Evolutionary conservation across 208 protist genomes (phyloP), one percentile per base, ranked within the genome.

Genomic region (Acanthamoeba healyi): DNA sequence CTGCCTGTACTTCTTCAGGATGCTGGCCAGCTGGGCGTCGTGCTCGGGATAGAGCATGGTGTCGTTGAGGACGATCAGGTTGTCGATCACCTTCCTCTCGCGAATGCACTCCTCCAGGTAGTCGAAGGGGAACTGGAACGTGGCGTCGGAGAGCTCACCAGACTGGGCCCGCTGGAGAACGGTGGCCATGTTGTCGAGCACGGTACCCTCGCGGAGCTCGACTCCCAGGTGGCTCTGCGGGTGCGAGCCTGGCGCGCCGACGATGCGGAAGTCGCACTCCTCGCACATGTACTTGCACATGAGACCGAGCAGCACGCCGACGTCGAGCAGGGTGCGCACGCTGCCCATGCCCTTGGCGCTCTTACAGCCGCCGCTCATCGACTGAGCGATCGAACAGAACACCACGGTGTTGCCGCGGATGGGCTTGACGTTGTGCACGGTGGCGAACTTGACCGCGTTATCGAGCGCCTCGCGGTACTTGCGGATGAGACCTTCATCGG

Each of bases 381-480:
- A 84, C 29, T 61, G 32, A 14, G 79, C 95, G 9, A 98, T 70
- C 86, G 98, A 96, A 44, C 98, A 70, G 38, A 99, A 95, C 9
- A 99, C 96, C 40, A 99, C 54, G 4, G 98, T 98, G 26, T 51
- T 94, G 51, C 98, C 98, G 44, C 94, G 67, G 94, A 99, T 98
- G 24, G 98, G 98, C 29, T 94, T 93, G 24, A 99, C 97, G 95
- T 99, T 99, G 49, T 98, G 95, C 29, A 94, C 79, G 24, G 97
- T 97, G 9, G 98, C 97, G 9, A 98, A 96, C 51, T 93, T 94
- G 17, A 98, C 95, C 24, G 98, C 97, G 6, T 54, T 81, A 82
- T 99, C 96, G 17, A 99, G 89, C 4, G 98, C 97, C 0, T 74
- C 42, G 24, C 86, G 77, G 95, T 99, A 98, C 32, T 67, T 46